Conservation (phyloP, 768 basidiomycete genomes). For the Arthromyces matolae region DNA sequence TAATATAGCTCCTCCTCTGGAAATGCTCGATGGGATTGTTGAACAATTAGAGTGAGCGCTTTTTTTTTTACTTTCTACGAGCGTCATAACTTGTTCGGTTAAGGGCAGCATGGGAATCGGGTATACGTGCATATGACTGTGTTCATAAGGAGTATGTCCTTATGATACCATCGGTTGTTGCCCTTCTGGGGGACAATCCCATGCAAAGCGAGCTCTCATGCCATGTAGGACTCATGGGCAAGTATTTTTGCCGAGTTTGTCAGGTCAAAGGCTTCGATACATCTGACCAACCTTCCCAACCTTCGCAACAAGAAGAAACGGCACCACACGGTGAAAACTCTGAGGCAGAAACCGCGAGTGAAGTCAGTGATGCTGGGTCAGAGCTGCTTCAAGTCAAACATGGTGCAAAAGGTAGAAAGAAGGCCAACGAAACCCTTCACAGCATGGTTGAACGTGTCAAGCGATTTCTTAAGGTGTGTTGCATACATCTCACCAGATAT, state of each 20-base stretch:
- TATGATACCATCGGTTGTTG: slow-evolving; percentile 27
- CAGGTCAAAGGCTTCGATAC: slow-evolving; percentile 25
- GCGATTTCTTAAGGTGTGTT: slow-evolving; percentile 22
- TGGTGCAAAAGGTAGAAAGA: background rate
- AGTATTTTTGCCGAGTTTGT: slow-evolving; percentile 39
- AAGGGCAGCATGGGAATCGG: slow-evolving; percentile 24
- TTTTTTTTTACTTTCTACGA: background rate
- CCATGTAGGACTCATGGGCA: slow-evolving; percentile 36
- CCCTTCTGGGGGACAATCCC: slow-evolving; percentile 40
- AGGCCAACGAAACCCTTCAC: background rate
- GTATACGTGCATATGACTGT: slow-evolving; percentile 38
- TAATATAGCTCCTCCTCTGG: slow-evolving; percentile 36
- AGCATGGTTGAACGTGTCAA: slow-evolving; percentile 11
- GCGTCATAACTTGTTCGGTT: background rate
- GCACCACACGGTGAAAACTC: background rate
- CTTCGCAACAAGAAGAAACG: slow-evolving; percentile 14
- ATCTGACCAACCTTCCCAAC: slow-evolving; percentile 4
- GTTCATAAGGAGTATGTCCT: slow-evolving; percentile 23
- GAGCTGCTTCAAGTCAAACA: background rate
- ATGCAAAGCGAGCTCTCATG: slow-evolving; percentile 42
- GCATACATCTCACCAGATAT: background rate
- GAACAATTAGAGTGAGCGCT: slow-evolving; percentile 31
- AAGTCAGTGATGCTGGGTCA: background rate
- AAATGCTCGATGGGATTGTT: slow-evolving; percentile 40
- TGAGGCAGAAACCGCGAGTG: background rate